Base-by-base conservation (phyloP, 306 rosid species). In the Crotalaria pallida region DNA sequence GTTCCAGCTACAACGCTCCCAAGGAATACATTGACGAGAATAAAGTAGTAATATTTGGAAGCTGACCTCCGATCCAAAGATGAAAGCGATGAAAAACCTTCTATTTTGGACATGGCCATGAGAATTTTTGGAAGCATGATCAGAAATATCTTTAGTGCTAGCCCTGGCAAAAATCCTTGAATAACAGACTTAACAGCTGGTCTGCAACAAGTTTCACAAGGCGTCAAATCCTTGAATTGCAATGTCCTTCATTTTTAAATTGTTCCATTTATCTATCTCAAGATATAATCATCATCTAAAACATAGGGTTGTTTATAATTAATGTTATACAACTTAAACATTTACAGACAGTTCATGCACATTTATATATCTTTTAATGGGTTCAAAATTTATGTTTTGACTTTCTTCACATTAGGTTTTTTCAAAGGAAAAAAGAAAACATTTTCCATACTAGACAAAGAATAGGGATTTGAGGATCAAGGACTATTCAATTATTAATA, bases 81-180 rank as follows among this genome's bases (percentile, higher is more conserved):
- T 27, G 98, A 90, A 44, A 88, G 36, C 12, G 97, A 88, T 50
- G 85, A 31, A 52, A 16, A 83, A 10, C 98, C 98, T 87, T 93
- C 98, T 8, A 85, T 27, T 78, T 78, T 85, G 53, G 98, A 90
- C 98, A 93, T 90, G 1, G 84, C 0, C 97, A 88, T 90, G 13
- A 90, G 80, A 60, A 93, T 58, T 52, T 41, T 86, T 45, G 98
- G 97, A 67, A 93, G 96, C 59, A 88, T 1, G 31, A 67, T 65
- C 18, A 93, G 96, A 73, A 93, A 93, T 79, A 93, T 61, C 88
- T 93, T 93, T 16, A 93, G 79, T 62, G 87, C 92, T 50, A 90
- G 82, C 65, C 98, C 98, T 33, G 98, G 98, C 53, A 93, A 77
- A 85, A 90, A 93, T 64, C 98, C 98, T 84, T 93, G 94, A 67